These are phyloP conservation scores for Aspergillus haitiensis DNA, from an alignment of 495 filamentous ascomycete genomes.

Conservation along the genomic window DNA sequence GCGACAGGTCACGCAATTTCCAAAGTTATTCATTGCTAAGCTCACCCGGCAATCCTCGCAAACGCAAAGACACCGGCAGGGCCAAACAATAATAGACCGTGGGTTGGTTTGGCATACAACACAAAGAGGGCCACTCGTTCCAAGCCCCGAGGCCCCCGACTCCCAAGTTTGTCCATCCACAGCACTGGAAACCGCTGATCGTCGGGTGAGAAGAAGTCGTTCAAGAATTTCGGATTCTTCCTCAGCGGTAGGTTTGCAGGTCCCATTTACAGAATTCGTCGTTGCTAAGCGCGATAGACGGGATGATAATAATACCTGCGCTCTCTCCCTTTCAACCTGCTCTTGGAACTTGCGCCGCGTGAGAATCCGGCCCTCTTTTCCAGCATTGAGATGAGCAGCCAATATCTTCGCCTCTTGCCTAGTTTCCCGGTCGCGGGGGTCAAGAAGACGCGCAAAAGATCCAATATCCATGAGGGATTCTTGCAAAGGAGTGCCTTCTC, in stretches of 20 bases:
- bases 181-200: conserved; percentile 29
- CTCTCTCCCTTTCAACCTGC: conserved; percentile 62
- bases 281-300: conserved; percentile 28
- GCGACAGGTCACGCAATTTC: conserved; percentile 90
- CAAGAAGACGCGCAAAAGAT: conserved; percentile 76
- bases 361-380: conserved; percentile 56
- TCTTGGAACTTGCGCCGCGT: conserved; percentile 77
- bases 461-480: conserved; percentile 65
- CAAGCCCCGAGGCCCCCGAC: conserved; percentile 68
- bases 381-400: conserved; percentile 71
- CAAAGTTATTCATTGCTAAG: conserved; percentile 94
- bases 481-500: conserved; percentile 57
- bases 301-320: conserved; percentile 60
- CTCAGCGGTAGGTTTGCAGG: conserved; percentile 54
- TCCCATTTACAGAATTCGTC: conserved; percentile 25
- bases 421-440: conserved; percentile 75
- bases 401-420: conserved; percentile 78
- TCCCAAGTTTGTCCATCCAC: conserved; percentile 53
- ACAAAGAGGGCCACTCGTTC: conserved; percentile 76
- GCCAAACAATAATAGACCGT: conserved; percentile 91
- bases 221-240: conserved; percentile 83
- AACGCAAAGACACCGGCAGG: conserved; percentile 87
- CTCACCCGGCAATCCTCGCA: conserved; percentile 95
- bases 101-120: conserved; percentile 90
- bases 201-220: conserved; percentile 69